Conservation (phyloP, 1,284 basidiomycete genomes). For the Tilletia horrida region DNA sequence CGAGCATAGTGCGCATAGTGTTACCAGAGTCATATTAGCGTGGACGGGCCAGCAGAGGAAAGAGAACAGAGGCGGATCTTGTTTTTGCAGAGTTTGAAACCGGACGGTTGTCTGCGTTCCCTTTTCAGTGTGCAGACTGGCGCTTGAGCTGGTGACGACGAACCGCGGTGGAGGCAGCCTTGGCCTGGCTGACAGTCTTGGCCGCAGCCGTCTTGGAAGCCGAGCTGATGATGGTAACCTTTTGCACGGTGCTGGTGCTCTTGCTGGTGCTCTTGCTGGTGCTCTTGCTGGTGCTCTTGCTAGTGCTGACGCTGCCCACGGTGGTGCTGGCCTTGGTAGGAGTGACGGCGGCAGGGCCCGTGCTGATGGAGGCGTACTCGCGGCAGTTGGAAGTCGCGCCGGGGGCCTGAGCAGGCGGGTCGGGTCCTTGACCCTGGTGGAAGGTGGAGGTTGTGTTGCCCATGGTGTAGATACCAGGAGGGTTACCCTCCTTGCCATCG, state of each 20-base stretch:
- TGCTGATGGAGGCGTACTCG: slow-evolving; percentile 40
- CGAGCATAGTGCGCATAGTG: no score
- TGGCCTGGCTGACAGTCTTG: background rate
- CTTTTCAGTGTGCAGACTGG: background rate
- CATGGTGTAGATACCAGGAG: slow-evolving; percentile 35
- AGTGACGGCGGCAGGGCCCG: slow-evolving; percentile 35
- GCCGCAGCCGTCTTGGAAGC: background rate
- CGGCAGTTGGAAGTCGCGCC: slow-evolving; percentile 40
- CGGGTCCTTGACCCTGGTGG: slow-evolving; percentile 20
- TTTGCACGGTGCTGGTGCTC: slow-evolving; percentile 5
- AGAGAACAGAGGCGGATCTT: background rate
- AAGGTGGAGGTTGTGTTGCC: slow-evolving; percentile 14
- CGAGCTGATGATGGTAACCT: background rate
- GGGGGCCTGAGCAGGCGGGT: slow-evolving; percentile 34
- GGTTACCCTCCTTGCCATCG: slow-evolving; percentile 37
- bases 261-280: slow-evolving; percentile 14
- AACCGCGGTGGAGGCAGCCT: background rate
- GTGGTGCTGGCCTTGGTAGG: slow-evolving; percentile 25
- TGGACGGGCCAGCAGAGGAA: background rate
- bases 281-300: background rate
- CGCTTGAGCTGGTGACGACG: slow-evolving; percentile 12
- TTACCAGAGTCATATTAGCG: no score
- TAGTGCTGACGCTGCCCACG: background rate
- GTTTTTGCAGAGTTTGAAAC: background rate
- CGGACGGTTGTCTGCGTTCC: background rate